These are phyloP conservation scores for Pleurotus sapidus DNA, from an alignment of 768 basidiomycete species.

Conservation along the genomic window DNA sequence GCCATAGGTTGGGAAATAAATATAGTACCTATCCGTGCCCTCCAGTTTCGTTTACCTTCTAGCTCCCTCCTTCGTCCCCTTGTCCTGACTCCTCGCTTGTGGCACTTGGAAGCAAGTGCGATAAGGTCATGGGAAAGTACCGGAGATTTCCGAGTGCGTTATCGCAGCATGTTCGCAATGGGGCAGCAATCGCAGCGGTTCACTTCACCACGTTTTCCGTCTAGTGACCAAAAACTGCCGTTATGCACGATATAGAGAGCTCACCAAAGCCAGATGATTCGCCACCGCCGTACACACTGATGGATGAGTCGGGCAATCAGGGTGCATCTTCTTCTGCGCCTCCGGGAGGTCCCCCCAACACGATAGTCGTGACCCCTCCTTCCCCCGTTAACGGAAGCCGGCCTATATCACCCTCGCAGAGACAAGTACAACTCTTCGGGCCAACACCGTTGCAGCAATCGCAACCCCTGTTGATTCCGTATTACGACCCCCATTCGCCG, in stretches of 20 bases:
- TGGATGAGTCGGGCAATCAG: not conserved
- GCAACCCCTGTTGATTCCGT: slow-evolving; percentile 32
- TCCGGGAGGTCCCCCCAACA: not conserved
- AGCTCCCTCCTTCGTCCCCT: no score
- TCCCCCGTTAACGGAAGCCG: not conserved
- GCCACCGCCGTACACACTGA: slow-evolving; percentile 2
- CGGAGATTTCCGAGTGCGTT: not conserved
- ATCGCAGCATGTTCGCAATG: not conserved
- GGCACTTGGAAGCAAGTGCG: no score
- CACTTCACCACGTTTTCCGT: not conserved
- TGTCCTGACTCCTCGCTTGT: no score
- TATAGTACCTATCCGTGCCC: no score
- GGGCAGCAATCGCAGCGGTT: not conserved
- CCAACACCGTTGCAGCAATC: slow-evolving; percentile 34
- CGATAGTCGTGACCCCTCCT: slow-evolving; percentile 1
- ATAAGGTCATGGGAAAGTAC: not conserved
- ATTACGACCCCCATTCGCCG: slow-evolving; percentile 33
- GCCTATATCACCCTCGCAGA: not conserved
- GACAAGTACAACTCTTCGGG: slow-evolving; percentile 23
- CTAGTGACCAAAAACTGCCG: not conserved
- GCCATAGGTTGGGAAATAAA: no score
- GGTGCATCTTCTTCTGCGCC: not conserved
- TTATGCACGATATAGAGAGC: not conserved
- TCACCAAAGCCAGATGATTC: slow-evolving; percentile 1
- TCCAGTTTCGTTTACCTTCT: no score